Conservation (phyloP, 352 stramenopile genomes). For the Thalassiosira livingstoniorum region DNA sequence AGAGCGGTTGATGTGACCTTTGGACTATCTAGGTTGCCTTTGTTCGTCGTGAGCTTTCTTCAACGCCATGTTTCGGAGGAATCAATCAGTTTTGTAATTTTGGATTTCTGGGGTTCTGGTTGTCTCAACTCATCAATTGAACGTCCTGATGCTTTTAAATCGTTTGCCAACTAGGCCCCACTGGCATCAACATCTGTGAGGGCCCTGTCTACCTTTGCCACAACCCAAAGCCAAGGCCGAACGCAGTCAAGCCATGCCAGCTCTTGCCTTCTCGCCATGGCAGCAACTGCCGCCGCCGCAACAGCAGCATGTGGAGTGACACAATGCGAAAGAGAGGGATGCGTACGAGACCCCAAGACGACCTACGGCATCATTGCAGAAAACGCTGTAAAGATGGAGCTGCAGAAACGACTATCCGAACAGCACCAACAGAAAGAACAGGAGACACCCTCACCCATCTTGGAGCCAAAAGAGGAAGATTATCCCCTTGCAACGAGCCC, state of each 20-base stretch:
- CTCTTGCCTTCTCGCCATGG: slow-evolving; percentile 15
- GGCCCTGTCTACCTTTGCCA: slow-evolving; percentile 36
- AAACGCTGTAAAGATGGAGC: slow-evolving; percentile 42
- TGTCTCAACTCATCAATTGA: too few species aligned
- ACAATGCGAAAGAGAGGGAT: slow-evolving; percentile 47
- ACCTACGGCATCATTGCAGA: slow-evolving; percentile 68
- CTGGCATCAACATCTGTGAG: slow-evolving; percentile 35
- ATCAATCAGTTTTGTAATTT: too few species aligned
- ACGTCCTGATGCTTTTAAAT: too few species aligned
- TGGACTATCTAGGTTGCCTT: too few species aligned
- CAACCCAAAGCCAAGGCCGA: slow-evolving; percentile 25
- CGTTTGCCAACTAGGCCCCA: slow-evolving; percentile 8
- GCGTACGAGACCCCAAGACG: slow-evolving; percentile 70
- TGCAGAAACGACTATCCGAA: slow-evolving; percentile 38
- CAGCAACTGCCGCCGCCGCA: slow-evolving; percentile 36
- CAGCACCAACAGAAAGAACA: slow-evolving; percentile 8
- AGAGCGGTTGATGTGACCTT: too few species aligned
- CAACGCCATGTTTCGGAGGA: too few species aligned
- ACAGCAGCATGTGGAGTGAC: slow-evolving; percentile 16
- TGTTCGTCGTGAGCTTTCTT: too few species aligned
- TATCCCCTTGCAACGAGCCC: slow-evolving; percentile 27
- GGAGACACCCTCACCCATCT: neutral
- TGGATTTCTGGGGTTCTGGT: too few species aligned
- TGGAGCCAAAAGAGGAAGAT: slow-evolving; percentile 5
- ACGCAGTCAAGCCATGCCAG: neutral